Conservation (phyloP, 495 filamentous ascomycete genomes). For the Xylaria longipes region DNA sequence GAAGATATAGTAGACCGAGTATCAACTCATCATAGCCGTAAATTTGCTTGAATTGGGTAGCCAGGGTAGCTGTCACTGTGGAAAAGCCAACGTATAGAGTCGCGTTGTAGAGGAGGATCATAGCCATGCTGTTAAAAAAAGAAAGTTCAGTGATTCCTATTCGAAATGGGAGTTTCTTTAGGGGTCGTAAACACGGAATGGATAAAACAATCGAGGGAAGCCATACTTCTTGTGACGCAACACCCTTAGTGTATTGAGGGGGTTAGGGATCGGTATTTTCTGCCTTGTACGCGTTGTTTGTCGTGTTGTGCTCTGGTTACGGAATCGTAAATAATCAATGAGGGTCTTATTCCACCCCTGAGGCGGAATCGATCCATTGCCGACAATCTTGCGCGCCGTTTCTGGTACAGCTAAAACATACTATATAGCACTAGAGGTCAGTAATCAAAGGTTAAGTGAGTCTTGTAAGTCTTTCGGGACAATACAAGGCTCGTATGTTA, state of each 20-base stretch:
- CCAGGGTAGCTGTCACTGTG: slow-evolving; percentile 58
- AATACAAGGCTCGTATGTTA: not conserved
- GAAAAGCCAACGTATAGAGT: slow-evolving; percentile 59
- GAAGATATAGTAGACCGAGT: slow-evolving; percentile 67
- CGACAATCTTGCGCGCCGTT: slow-evolving; percentile 73
- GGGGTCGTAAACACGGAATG: too few species aligned
- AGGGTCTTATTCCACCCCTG: slow-evolving; percentile 60
- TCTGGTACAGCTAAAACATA: slow-evolving; percentile 67
- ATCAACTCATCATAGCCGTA: slow-evolving; percentile 72
- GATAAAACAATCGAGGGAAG: not conserved
- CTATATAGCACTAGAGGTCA: not conserved
- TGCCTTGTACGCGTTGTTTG: slow-evolving; percentile 44
- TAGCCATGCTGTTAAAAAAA: slow-evolving; percentile 32
- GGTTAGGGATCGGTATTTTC: slow-evolving; percentile 72
- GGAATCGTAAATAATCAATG: slow-evolving; percentile 49
- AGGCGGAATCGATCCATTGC: slow-evolving; percentile 68
- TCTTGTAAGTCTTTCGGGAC: not conserved
- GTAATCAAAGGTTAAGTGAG: not conserved
- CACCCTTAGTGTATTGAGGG: slow-evolving; percentile 69
- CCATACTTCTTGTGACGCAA: slow-evolving; percentile 67
- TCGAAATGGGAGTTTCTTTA: not conserved
- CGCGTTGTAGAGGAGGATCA: slow-evolving; percentile 52
- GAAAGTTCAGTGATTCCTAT: not conserved
- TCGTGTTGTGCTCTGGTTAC: slow-evolving; percentile 37
- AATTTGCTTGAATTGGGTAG: slow-evolving; percentile 64